Percentiles rank a stretch among this genome's conserved stretches.
phyloP scores from a whole-genome alignment of 495 filamentous ascomycete species.

The Xylaria scruposa region DNA sequence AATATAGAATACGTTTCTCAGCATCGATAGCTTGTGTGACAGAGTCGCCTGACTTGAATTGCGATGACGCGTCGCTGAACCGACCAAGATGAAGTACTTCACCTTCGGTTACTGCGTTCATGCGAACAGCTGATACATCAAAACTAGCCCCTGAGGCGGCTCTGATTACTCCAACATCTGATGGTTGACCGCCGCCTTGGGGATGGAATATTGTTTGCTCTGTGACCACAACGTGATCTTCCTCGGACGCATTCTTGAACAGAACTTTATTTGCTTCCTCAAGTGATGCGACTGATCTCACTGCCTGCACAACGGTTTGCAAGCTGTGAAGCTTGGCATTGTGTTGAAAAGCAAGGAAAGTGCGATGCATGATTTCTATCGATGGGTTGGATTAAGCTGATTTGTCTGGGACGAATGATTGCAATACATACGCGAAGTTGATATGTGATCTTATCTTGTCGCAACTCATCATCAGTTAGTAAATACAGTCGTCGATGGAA shows the following conservation, averaged over 20 bases:
- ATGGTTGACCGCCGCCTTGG: slow-evolving; percentile 71
- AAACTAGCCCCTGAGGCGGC: slow-evolving; percentile 43
- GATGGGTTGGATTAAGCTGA: neutral
- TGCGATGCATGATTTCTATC: slow-evolving; percentile 44
- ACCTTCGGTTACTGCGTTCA: slow-evolving; percentile 49
- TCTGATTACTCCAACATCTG: slow-evolving; percentile 62
- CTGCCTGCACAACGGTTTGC: slow-evolving; percentile 50
- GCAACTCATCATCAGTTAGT: neutral
- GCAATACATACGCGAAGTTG: neutral
- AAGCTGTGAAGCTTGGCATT: slow-evolving; percentile 56
- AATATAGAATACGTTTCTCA: slow-evolving; percentile 61
- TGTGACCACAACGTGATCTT: slow-evolving; percentile 61
- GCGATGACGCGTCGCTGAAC: slow-evolving; percentile 42
- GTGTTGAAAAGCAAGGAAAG: slow-evolving; percentile 61
- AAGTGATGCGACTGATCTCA: slow-evolving; percentile 54
- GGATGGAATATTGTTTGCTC: slow-evolving; percentile 69
- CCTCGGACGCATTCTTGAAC: slow-evolving; percentile 56
- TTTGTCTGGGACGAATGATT: neutral
- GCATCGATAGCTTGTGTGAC: slow-evolving; percentile 60
- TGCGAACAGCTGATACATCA: slow-evolving; percentile 59
- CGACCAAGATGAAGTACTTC: slow-evolving; percentile 65
- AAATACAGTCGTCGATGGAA: slow-evolving; percentile 18
- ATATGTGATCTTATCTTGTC: neutral
- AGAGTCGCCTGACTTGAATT: slow-evolving; percentile 46
- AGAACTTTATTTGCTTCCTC: slow-evolving; percentile 54